Base-by-base conservation (phyloP, 495 filamentous ascomycete species). In the Trichocladium uniseriatum region DNA sequence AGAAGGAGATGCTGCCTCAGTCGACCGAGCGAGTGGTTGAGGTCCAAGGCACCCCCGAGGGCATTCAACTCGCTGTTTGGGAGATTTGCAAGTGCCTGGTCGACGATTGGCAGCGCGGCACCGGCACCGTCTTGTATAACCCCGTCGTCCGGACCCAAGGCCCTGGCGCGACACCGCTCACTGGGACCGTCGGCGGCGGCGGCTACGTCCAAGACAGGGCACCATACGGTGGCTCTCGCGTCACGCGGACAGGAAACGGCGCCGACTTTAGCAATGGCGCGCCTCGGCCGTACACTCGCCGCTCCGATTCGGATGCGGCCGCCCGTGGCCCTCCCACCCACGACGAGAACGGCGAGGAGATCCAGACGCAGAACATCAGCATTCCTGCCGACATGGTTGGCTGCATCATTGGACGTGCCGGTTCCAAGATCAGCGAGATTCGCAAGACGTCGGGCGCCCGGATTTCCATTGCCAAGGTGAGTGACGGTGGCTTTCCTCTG, bases 341-440 rank as follows among this genome's bases (percentile, higher is more conserved):
- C 50, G 89, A 89, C 46, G 94, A 96, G 62, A 91, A 97, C 48
- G 92, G 94, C 39, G 94, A 98, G 63, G 91, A 95, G 66, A 82
- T 96, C 43, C 92, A 95, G 69, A 98, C 92, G 6, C 94, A 98
- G 61, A 97, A 97, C 69, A 98, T 98, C 73, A 95, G 89, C 70
- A 98, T 98, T 59, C 92, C 92, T 27, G 85, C 92, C 19, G 92
- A 98, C 70, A 98, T 98, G 92, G 92, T 98, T 69, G 92, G 92
- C 47, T 98, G 92, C 72, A 98, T 98, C 71, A 98, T 98, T 65
- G 92, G 92, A 49, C 83, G 89, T 46, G 87, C 72, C 37, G 92
- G 92, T 46, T 86, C 77, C 73, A 98, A 97, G 78, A 98, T 98
- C 62, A 94, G 86, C 61, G 92, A 98, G 69, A 98, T 98, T 58